Percentiles rank a stretch among this genome's conserved stretches.
Conservation (phyloP, 805 yeast species). For the Candida methanosorbosa region DNA sequence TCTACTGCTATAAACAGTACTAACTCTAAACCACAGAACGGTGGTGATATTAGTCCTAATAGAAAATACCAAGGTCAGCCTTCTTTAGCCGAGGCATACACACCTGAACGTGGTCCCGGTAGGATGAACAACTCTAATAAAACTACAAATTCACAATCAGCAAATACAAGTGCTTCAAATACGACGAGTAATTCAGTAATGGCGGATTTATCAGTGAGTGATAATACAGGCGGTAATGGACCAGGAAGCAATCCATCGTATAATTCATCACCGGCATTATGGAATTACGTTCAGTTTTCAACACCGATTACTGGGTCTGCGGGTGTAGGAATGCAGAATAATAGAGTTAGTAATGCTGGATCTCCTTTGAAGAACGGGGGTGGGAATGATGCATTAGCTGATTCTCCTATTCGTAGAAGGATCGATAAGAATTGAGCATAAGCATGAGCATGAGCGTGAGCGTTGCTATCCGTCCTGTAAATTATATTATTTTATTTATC, state of each 20-base stretch:
- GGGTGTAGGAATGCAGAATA: background rate
- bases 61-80: slow-evolving; percentile 36
- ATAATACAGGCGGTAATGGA: slow-evolving; percentile 1
- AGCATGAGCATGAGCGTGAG: background rate
- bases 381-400: too few species aligned
- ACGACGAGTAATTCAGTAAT: too few species aligned
- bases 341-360: slow-evolving; percentile 27
- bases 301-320: slow-evolving; percentile 21
- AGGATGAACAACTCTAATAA: background rate
- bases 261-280: slow-evolving; percentile 78
- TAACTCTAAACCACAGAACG: background rate
- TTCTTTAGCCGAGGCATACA: slow-evolving; percentile 56
- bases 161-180: background rate
- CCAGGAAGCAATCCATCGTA: slow-evolving; percentile 25
- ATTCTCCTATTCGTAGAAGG: too few species aligned
- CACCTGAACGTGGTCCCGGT: slow-evolving; percentile 61
- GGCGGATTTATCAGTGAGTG: too few species aligned
- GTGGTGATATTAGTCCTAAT: slow-evolving; percentile 10
- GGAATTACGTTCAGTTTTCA: slow-evolving; percentile 82
- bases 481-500: too few species aligned
- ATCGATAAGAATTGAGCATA: too few species aligned
- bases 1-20: slow-evolving; percentile 1
- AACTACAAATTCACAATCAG: background rate
- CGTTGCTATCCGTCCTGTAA: too few species aligned
- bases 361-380: background rate